Base-by-base conservation (phyloP, 129 eudicot genomes). In the Mikania micrantha region DNA sequence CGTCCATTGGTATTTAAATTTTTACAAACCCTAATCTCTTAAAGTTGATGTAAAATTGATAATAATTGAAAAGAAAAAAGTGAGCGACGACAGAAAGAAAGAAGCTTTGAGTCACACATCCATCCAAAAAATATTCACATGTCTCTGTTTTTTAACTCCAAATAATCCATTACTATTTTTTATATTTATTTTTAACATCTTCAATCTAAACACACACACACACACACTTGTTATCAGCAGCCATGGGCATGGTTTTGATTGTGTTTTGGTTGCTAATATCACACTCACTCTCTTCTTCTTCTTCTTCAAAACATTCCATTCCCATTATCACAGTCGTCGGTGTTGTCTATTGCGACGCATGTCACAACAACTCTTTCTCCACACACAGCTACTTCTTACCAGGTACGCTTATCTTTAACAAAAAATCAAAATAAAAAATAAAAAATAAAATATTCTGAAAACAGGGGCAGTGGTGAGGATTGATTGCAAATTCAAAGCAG, bases 241-340 rank as follows among this genome's bases (percentile, higher is more conserved):
- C 62, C 28, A 53, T 19, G 28, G 20, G n/a, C 7, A 84, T 86
- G 97, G 87, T 45, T 54, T 38, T 57, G 34, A 15, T 81, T 68
- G 71, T 81, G 56, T 38, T 78, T 66, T 64, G 63, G 45, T 69
- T 78, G 39, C 9, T 60, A 16, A 31, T 60, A 9, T 28, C 9
- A 38, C 8, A 71, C 63, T 69, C 31, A 21, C 60, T 35, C 42
- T 77, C 77, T 48, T 54, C 67, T 41, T 48, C 64, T 72, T 79
- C 54, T 38, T 36, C 88, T 29, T 45, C 77, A 11, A 91, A 78
- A 76, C 56, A 79, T 17, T 39, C 53, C 13, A 66, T 59, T 39
- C 88, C 96, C 31, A 85, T 83, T 65, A 93, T 93, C 78, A 80
- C 92, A 16, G 96, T 93, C 28, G 88, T 93, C 78, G 96, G 98